phyloP scores from a whole-genome alignment of 2,329 filamentous ascomycete genomes.

The Curvularia sp. region DNA sequence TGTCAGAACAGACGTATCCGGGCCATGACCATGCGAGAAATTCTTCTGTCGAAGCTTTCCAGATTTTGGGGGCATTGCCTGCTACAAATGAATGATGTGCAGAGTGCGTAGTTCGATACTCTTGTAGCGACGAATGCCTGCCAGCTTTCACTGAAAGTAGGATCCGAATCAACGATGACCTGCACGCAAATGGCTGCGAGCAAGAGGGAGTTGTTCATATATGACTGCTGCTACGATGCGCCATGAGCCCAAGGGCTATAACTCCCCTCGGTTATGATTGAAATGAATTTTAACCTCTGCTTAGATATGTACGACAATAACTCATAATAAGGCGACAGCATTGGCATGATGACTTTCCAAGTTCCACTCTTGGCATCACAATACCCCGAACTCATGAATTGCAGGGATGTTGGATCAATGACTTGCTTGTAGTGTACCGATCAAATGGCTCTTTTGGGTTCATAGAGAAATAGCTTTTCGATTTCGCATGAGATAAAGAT shows the following conservation, averaged over 20 bases:
- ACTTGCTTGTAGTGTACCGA: not conserved
- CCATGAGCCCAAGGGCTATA: not conserved
- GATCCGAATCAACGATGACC: not conserved
- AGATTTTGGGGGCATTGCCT: not conserved
- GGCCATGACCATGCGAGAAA: not conserved
- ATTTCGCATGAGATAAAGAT: not conserved
- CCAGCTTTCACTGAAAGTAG: not conserved
- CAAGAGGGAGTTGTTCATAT: not conserved
- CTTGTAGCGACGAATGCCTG: not conserved
- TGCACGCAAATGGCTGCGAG: not conserved
- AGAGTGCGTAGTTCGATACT: not conserved
- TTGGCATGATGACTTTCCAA: not conserved
- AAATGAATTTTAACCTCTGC: not conserved
- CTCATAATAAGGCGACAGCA: not conserved
- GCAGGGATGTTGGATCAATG: not conserved
- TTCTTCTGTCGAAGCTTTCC: not conserved
- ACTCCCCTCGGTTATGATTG: not conserved
- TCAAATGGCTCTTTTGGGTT: not conserved
- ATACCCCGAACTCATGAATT: not conserved
- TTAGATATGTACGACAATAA: no score
- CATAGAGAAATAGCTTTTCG: not conserved
- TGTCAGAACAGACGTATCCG: not conserved
- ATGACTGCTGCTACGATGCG: not conserved
- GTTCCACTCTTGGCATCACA: not conserved
- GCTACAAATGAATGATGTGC: not conserved